phyloP scores from a whole-genome alignment of 148 eudicot genomes.

The Diospyros kaki region DNA sequence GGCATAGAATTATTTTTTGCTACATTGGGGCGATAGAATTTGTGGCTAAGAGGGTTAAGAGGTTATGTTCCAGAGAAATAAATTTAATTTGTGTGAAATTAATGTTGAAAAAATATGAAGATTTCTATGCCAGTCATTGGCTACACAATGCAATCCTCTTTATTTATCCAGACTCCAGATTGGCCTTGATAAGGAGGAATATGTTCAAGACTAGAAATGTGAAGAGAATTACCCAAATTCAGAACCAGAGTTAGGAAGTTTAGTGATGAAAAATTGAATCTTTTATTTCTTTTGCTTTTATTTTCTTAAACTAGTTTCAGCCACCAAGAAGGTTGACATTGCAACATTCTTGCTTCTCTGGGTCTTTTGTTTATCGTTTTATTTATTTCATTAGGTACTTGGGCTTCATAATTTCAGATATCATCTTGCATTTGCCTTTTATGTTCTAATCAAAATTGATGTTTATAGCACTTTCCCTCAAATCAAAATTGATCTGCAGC shows the following conservation, averaged over 20 bases:
- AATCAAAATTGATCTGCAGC: background rate
- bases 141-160: too few species aligned
- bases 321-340: background rate
- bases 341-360: background rate
- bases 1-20: too few species aligned
- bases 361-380: background rate
- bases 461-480: background rate
- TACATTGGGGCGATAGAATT: too few species aligned
- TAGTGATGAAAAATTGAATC: background rate
- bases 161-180: too few species aligned
- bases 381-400: background rate
- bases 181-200: too few species aligned
- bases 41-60: too few species aligned
- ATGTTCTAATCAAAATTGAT: background rate
- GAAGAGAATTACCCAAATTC: too few species aligned
- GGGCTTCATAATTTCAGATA: background rate
- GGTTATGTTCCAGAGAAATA: too few species aligned
- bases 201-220: too few species aligned
- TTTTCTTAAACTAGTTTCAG: background rate
- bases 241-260: background rate
- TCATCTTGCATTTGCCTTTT: background rate
- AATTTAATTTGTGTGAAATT: too few species aligned
- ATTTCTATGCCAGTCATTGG: too few species aligned
- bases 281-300: background rate
- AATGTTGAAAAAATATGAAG: too few species aligned